Base-by-base conservation (phyloP, 768 basidiomycete species). In the Kwoniella pini region DNA sequence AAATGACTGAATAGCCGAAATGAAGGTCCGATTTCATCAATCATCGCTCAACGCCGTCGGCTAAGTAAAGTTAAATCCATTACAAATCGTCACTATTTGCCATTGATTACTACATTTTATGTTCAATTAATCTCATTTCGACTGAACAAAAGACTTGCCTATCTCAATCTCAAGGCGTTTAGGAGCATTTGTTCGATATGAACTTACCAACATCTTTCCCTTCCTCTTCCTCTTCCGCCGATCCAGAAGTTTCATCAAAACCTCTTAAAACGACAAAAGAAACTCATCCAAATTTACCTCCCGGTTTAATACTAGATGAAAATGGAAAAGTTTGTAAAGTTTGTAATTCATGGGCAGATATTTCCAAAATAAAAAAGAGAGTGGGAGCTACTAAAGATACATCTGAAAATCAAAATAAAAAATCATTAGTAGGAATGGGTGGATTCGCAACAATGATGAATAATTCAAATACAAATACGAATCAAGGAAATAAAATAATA, bases 301-400 rank as follows among this genome's bases (percentile, higher is more conserved):
- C 90, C 6, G 91, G 91, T 2, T 87, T 91, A 83, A 84, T 94
- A 57, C 80, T 98, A 66, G 93, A 90, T 1, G 89, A 91, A 12
- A 91, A 97, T 65, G 94, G 95, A 19, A 96, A 93, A 77, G 91
- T 90, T 0, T 97, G 95, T 83, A 95, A 91, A 80, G 86, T 90
- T 27, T 94, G 92, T 44, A 75, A 78, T 53, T 68, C 74, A 48
- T 78, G 68, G 74, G 65, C 69, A 50, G 67, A 72, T 28, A 72
- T 66, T 54, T 69, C 57, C 0, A 72, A 71, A 40, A 58, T 64
- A 51, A 52, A 58, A 38, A 72, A 70, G 58, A 70, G 67, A 63
- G n/a, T 31, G 33, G n/a, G 27, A 40, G 24, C 53, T 13, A 85
- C 87, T 24, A 80, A 85, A 70, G 90, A 87, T 86, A 56, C 69